Conservation (phyloP, 768 basidiomycete genomes). For the Rhizopogon vulgaris region DNA sequence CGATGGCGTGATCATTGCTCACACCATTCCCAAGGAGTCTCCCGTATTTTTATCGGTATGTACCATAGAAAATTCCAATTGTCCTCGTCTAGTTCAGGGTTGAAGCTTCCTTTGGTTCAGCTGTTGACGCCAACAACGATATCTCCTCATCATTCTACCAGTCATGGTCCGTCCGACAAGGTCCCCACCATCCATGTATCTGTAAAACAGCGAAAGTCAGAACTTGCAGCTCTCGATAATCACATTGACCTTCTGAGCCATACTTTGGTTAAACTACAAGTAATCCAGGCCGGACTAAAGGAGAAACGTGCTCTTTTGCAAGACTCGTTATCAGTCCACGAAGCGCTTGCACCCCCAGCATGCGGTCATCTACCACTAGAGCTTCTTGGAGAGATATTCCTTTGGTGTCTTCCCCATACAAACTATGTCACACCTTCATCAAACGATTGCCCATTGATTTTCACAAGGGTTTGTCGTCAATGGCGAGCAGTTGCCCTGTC, state of each 20-base stretch:
- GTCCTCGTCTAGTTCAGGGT: neutral
- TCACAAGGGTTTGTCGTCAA: slow-evolving; percentile 21
- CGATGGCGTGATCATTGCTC: slow-evolving; percentile 30
- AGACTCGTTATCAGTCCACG: slow-evolving; percentile 18
- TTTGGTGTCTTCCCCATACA: slow-evolving; percentile 18
- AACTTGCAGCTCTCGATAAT: slow-evolving; percentile 13
- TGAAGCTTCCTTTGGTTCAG: neutral
- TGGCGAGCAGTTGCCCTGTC: slow-evolving; percentile 26
- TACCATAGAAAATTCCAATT: neutral
- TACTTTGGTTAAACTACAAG: slow-evolving; percentile 14
- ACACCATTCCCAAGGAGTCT: slow-evolving; percentile 7
- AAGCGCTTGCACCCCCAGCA: slow-evolving; percentile 15
- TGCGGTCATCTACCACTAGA: slow-evolving; percentile 21
- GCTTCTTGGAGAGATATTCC: slow-evolving; percentile 25
- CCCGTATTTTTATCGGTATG: slow-evolving; percentile 17
- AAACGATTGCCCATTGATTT: slow-evolving; percentile 18
- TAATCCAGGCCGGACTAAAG: slow-evolving; percentile 14
- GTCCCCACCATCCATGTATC: slow-evolving; percentile 11
- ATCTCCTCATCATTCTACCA: slow-evolving; percentile 4
- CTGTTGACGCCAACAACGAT: slow-evolving; percentile 17
- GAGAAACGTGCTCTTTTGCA: slow-evolving; percentile 11
- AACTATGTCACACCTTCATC: slow-evolving; percentile 19
- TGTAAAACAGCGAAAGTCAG: slow-evolving; percentile 13
- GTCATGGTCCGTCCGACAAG: slow-evolving; percentile 13
- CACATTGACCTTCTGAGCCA: slow-evolving; percentile 14